Percentiles rank a stretch among this genome's conserved stretches.
Evolutionary conservation across 2,329 filamentous ascomycete genomes (phyloP).

Genomic region (Ophidiomyces ophidiicola): DNA sequence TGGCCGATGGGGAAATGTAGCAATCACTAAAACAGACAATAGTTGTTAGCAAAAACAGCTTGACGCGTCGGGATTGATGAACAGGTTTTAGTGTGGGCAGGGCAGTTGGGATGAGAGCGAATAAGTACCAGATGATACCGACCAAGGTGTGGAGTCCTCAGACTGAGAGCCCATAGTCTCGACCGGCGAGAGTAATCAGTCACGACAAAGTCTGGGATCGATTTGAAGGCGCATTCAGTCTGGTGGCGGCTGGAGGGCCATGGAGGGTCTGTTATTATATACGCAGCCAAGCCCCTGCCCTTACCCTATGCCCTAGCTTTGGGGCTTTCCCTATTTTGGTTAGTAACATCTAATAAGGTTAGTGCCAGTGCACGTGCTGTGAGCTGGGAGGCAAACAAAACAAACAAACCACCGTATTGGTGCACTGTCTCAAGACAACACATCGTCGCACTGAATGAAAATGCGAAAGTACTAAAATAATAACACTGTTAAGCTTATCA

Average conservation of each 20-base stretch:
- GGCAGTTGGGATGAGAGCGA: background rate
- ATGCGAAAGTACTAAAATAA: background rate
- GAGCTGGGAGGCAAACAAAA: background rate
- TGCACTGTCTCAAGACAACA: slow-evolving; percentile 4
- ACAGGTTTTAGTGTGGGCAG: background rate
- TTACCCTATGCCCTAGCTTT: too few relatives aligned
- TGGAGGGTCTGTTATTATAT: too few relatives aligned
- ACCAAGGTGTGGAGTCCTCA: slow-evolving; percentile 23
- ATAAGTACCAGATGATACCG: slow-evolving; percentile 25
- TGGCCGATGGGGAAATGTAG: slow-evolving; percentile 50
- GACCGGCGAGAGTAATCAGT: background rate
- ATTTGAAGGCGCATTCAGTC: too few relatives aligned
- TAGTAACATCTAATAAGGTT: too few relatives aligned
- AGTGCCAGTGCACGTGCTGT: too few relatives aligned
- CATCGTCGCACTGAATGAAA: background rate
- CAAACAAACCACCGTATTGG: slow-evolving; percentile 3
- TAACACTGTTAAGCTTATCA: background rate
- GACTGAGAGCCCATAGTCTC: slow-evolving; percentile 8
- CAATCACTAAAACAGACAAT: slow-evolving; percentile 42
- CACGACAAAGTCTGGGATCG: background rate
- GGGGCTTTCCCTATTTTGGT: too few relatives aligned
- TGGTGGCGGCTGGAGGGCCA: too few relatives aligned
- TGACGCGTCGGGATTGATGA: background rate
- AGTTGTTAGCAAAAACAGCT: slow-evolving; percentile 5
- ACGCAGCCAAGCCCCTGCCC: too few relatives aligned